These are phyloP conservation scores for Metschnikowia cubensis DNA, from an alignment of 805 yeast species.

Conservation along the genomic window DNA sequence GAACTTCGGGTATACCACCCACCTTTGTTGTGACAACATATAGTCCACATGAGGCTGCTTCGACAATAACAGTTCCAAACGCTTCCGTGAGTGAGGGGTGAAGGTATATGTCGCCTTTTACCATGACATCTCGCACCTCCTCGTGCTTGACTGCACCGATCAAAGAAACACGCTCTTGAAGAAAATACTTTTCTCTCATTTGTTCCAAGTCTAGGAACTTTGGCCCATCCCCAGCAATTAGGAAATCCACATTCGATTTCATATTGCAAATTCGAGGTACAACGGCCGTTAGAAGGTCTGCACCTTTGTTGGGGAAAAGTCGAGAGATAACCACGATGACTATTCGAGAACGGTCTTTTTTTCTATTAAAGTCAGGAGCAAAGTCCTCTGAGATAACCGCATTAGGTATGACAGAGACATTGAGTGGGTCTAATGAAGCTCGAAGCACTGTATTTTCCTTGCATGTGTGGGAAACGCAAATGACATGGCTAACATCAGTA, in stretches of 20 bases:
- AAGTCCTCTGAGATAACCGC: constrained; percentile 88
- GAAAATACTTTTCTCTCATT: constrained; percentile 79
- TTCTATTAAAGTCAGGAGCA: constrained; percentile 38
- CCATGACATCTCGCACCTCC: constrained; percentile 88
- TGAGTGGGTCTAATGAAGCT: constrained; percentile 72
- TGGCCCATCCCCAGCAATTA: constrained; percentile 97
- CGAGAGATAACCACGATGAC: constrained; percentile 90
- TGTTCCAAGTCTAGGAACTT: constrained; percentile 90
- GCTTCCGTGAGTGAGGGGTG: constrained; percentile 97
- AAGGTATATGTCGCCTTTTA: constrained; percentile 86
- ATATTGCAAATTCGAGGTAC: constrained; percentile 76
- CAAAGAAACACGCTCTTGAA: constrained; percentile 83
- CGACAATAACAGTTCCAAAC: constrained; percentile 94
- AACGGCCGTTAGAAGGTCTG: constrained; percentile 77
- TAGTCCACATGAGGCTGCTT: constrained; percentile 95
- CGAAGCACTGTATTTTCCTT: constrained; percentile 92
- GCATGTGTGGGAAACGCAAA: constrained; percentile 96
- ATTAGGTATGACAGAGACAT: constrained; percentile 89
- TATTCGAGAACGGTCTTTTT: constrained; percentile 29
- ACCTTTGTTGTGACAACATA: constrained; percentile 92
- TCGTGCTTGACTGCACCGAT: constrained; percentile 90
- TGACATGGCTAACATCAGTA: constrained; percentile 84
- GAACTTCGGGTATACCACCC: constrained; percentile 96
- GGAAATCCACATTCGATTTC: constrained; percentile 63
- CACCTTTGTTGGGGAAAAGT: constrained; percentile 93